Percentiles rank a stretch among this genome's conserved stretches.
Conservation (phyloP, 441 rosid genomes). For the Eutrema salsugineum region DNA sequence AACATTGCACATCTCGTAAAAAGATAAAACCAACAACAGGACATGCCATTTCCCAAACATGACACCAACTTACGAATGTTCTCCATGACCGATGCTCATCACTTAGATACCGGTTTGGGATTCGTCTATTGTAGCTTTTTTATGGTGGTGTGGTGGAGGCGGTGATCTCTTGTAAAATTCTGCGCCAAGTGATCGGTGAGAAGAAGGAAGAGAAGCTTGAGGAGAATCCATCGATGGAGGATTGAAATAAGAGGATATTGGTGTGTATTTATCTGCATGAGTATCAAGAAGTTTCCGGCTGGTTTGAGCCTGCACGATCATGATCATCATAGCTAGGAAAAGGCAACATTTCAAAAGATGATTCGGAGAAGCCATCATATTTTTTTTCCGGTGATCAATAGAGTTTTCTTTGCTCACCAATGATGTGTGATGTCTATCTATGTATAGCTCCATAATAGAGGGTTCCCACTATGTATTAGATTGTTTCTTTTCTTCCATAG, state of each 20-base stretch:
- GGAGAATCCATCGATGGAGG: neutral
- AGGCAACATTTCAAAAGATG: conserved; percentile 10
- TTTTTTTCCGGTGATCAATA: neutral
- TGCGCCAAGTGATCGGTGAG: conserved; percentile 22
- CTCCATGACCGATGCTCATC: neutral
- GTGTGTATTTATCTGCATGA: neutral
- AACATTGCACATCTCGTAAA: neutral
- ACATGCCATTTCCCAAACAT: neutral
- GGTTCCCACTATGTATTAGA: conserved; percentile 2
- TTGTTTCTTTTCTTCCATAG: neutral
- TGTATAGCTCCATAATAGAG: neutral
- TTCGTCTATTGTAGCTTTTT: neutral
- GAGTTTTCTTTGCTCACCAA: neutral
- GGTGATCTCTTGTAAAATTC: conserved; percentile 11
- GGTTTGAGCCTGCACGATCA: conserved; percentile 18
- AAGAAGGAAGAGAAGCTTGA: conserved; percentile 8
- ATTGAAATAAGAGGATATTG: neutral
- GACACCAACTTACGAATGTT: neutral
- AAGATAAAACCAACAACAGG: neutral
- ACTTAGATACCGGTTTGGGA: neutral
- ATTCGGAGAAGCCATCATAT: conserved; percentile 13
- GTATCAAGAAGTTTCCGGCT: conserved; percentile 1
- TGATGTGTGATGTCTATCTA: neutral
- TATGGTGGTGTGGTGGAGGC: conserved; percentile 16
- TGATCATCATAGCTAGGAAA: neutral